Evolutionary conservation across 129 eudicot genomes (phyloP), one percentile per base, ranked within the genome.

Genomic region (Saussurea involucrata): DNA sequence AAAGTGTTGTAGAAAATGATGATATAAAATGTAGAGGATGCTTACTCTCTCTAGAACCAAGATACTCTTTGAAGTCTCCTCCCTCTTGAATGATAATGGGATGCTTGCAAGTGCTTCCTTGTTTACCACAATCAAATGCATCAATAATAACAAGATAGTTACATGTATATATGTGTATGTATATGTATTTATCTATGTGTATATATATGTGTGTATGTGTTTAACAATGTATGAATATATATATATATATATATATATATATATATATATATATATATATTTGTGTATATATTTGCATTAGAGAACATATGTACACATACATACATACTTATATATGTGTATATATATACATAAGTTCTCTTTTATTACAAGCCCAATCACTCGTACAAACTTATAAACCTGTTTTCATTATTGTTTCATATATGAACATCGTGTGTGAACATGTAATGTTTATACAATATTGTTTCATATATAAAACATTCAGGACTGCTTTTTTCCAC

Each of bases 91-190:
- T 81, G 84, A 81, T 68, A 81, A 58, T 74, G 84, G 84, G 58
- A 81, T 74, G 76, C 66, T 74, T 74, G 84, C 84, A 74, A 81
- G 75, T 74, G 84, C 84, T 81, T 74, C 84, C 84, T 81, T 40
- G 71, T 81, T 81, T 13, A 81, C 63, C 53, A 76, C 9, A 66
- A 27, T 44, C 44, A 64, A 65, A 65, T 28, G 13, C 8, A 29
- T 44, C 31, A 80, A 70, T 70, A 46, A 63, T 63, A 78, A 60
- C 18, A 42, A 4, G 21, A 49, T 49, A 13, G 1, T 49, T 17
- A 31, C 32, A 69, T 49, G 12, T 33, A 13, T 66, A n/a, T 33
- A 69, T 36, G 32, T 6, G 8, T 21, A 21, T 4, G 24, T 22
- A n/a, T 18, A n/a, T n/a, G n/a, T n/a, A n/a, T n/a, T n/a, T 31